Evolutionary conservation across 768 basidiomycete species (phyloP).

Genomic region (Lactarius akahatsu): DNA sequence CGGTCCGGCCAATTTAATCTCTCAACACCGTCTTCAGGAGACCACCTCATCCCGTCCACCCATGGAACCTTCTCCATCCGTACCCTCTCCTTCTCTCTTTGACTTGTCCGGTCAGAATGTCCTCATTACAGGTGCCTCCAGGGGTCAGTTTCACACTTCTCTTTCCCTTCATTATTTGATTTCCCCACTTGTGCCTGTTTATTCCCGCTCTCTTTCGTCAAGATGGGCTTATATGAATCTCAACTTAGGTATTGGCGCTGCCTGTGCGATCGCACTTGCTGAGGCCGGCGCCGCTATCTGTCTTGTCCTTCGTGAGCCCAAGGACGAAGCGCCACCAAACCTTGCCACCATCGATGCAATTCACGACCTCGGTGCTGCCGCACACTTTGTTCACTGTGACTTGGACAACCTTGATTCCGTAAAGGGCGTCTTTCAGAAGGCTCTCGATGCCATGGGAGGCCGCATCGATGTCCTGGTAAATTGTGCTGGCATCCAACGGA

Average conservation of each 20-base stretch:
- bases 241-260: constrained; percentile 50
- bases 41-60: not conserved
- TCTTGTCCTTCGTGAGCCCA: constrained; percentile 46
- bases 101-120: constrained; percentile 63
- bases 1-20: constrained; percentile 16
- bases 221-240: constrained; percentile 1
- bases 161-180: constrained; percentile 8
- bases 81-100: constrained; percentile 59
- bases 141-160: constrained; percentile 49
- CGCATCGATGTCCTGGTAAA: constrained; percentile 66
- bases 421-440: constrained; percentile 47
- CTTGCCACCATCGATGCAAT: constrained; percentile 40
- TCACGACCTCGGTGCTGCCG: constrained; percentile 38
- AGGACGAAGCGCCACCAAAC: constrained; percentile 38
- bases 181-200: constrained; percentile 12
- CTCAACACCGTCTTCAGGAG: not conserved
- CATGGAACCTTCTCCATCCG: constrained; percentile 56
- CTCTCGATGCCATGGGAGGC: constrained; percentile 50
- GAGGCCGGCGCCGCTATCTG: constrained; percentile 54
- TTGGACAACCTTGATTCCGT: constrained; percentile 51
- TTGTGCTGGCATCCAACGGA: constrained; percentile 62
- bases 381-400: constrained; percentile 55
- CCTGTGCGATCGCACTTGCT: constrained; percentile 54
- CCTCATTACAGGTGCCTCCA: constrained; percentile 77
- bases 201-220: constrained; percentile 8